Conservation (phyloP, 305 asterid genomes). For the Striga hermonthica region DNA sequence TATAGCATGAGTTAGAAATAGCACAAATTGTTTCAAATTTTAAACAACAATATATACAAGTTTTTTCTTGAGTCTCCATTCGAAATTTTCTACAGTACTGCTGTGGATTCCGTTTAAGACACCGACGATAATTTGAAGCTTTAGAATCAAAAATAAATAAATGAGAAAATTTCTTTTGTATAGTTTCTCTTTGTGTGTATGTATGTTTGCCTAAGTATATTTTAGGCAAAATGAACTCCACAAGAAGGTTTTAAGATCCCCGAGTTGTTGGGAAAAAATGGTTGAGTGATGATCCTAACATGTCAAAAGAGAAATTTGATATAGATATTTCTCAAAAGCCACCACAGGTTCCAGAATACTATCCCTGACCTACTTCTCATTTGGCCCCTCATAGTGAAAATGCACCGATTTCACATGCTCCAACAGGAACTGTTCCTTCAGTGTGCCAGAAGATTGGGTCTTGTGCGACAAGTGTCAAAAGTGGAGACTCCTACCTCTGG, state of each 20-base stretch:
- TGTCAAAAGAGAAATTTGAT: conserved; percentile 44
- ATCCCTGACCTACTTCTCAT: conserved; percentile 43
- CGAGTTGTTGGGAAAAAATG: conserved; percentile 39
- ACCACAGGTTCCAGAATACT: conserved; percentile 32
- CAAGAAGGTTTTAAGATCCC: conserved; percentile 32
- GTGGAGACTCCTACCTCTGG: conserved; percentile 98
- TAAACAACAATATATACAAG: too few relatives aligned
- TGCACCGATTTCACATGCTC: conserved; percentile 52
- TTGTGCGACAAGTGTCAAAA: conserved; percentile 75
- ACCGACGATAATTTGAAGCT: too few relatives aligned
- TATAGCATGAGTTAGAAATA: too few relatives aligned
- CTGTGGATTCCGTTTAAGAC: too few relatives aligned
- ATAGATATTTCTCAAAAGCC: conserved; percentile 42
- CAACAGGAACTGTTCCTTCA: conserved; percentile 50
- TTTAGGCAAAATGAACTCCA: conserved; percentile 40
- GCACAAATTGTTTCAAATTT: too few relatives aligned
- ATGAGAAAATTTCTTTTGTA: too few relatives aligned
- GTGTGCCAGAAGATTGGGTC: conserved; percentile 90
- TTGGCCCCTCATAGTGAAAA: conserved; percentile 38
- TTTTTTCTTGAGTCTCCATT: too few relatives aligned
- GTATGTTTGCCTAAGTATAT: too few relatives aligned
- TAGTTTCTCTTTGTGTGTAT: too few relatives aligned
- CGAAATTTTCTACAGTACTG: too few relatives aligned
- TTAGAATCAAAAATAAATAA: too few relatives aligned
- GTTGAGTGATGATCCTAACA: conserved; percentile 38